Evolutionary conservation across 805 yeast species (phyloP), one percentile per base, ranked within the genome.

Genomic region (Cyberlindnera maritima): DNA sequence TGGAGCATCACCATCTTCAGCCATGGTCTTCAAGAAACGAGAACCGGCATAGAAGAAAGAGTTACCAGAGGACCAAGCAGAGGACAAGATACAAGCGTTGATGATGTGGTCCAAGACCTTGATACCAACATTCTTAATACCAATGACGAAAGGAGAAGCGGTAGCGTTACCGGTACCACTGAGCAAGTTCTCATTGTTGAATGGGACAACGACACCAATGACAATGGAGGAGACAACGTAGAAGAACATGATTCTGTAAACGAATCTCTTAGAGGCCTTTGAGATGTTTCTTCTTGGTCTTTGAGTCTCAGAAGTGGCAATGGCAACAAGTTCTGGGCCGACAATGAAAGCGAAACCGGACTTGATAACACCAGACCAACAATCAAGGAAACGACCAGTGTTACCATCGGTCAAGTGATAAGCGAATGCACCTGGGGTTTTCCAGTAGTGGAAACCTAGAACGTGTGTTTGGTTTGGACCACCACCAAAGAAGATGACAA

Each of bases 31-130:
- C 28, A 84, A 69, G 36, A 84, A 80, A 74, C 96, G 77, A 19
- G 92, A 77, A 23, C 86, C 85, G 57, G 85, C 83, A 65, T 85
- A 86, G 61, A 87, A 74, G 68, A 84, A 90, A 2, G 91, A 83
- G 68, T 86, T 88, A 34, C 86, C 83, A 36, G 95, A 92, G 9
- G 94, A 86, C 64, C 87, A 78, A 41, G 88, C 91, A 52, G 88
- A 85, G 31, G 88, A 68, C 60, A 89, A 67, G 54, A 89, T 84
- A 64, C 86, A 81, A 4, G 85, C 92, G 63, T 89, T 89, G 61
- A 89, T 72, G 44, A 89, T 76, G 57, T 84, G 85, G 39, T 90
- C 88, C 53, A 88, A 70, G 0, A 80, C 92, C 18, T 65, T 59
- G 53, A 88, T 86, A 36, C 77, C 74, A 29, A 87, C 86, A 53